A percentile compares a stretch with the other conserved stretches of the same genome.
Conservation (phyloP, 2,329 filamentous ascomycete species). For the Bipolaris bicolor region DNA sequence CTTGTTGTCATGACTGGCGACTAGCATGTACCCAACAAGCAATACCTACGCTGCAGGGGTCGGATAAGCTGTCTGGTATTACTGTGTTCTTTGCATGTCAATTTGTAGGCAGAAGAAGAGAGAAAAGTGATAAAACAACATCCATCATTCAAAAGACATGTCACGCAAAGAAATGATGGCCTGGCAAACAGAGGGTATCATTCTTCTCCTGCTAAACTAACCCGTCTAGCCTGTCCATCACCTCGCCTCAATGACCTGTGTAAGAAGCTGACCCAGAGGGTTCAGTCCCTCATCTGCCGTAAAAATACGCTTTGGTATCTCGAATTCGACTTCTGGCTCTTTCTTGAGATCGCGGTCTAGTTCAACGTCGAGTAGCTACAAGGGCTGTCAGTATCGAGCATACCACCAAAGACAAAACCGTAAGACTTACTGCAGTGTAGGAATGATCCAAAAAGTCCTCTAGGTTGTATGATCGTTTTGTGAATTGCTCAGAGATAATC, state of each 20-base stretch:
- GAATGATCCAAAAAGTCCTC: slow-evolving; percentile 97
- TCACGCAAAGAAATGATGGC: neutral
- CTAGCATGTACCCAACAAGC: no score
- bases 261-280: slow-evolving; percentile 40
- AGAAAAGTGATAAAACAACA: no score
- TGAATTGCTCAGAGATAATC: slow-evolving; percentile 96
- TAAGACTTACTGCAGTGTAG: slow-evolving; percentile 72
- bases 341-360: slow-evolving; percentile 84
- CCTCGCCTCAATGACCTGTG: slow-evolving; percentile 36
- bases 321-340: slow-evolving; percentile 86
- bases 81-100: no score
- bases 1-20: no score
- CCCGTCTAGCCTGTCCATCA: slow-evolving; percentile 16
- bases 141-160: neutral
- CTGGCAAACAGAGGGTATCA: slow-evolving; percentile 8
- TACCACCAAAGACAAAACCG: slow-evolving; percentile 2
- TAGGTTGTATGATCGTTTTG: slow-evolving; percentile 91
- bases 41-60: no score
- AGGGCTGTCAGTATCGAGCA: neutral
- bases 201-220: slow-evolving; percentile 2
- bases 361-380: slow-evolving; percentile 82
- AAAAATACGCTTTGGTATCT: slow-evolving; percentile 88
- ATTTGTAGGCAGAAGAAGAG: no score
- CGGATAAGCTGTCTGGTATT: no score
- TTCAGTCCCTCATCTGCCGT: slow-evolving; percentile 46